Percentiles rank a stretch among this genome's conserved stretches.
Evolutionary conservation across 805 yeast genomes (phyloP).

Genomic region (Kuraishia hungarica): DNA sequence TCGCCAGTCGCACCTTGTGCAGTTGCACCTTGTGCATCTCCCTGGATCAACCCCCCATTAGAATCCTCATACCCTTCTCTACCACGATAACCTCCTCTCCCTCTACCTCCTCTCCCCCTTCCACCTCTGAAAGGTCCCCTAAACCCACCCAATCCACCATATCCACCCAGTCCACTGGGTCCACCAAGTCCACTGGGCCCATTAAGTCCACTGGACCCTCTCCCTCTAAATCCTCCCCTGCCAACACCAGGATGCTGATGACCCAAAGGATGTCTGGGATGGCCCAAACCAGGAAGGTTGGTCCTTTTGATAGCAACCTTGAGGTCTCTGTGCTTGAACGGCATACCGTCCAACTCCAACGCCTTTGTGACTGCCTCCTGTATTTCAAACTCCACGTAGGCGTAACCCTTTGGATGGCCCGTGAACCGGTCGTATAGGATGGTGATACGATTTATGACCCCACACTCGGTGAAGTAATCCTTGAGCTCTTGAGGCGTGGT

Average conservation of each 20-base stretch:
- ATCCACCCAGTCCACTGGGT: too few species aligned
- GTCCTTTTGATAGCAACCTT: constrained; percentile 72
- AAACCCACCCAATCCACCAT: neutral
- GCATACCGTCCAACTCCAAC: constrained; percentile 51
- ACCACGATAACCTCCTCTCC: neutral
- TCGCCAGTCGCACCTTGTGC: neutral
- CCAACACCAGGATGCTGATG: neutral
- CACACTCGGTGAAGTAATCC: constrained; percentile 59
- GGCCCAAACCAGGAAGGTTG: constrained; percentile 45
- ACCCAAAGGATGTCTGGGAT: neutral
- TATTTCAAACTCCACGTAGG: constrained; percentile 73
- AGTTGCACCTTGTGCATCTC: too few species aligned
- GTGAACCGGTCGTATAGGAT: constrained; percentile 62
- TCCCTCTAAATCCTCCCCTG: neutral
- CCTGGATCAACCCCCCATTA: too few species aligned
- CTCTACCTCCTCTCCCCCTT: neutral
- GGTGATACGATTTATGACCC: constrained; percentile 72
- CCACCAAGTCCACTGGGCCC: neutral
- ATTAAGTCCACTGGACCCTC: neutral
- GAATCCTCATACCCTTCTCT: too few species aligned
- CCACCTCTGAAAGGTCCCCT: neutral
- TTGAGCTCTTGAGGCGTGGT: constrained; percentile 72
- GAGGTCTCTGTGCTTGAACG: constrained; percentile 57
- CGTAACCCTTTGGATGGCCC: constrained; percentile 80
- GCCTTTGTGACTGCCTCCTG: constrained; percentile 56